These are phyloP conservation scores for Dalbergia oliveri DNA, from an alignment of 306 rosid genomes.

Conservation along the genomic window DNA sequence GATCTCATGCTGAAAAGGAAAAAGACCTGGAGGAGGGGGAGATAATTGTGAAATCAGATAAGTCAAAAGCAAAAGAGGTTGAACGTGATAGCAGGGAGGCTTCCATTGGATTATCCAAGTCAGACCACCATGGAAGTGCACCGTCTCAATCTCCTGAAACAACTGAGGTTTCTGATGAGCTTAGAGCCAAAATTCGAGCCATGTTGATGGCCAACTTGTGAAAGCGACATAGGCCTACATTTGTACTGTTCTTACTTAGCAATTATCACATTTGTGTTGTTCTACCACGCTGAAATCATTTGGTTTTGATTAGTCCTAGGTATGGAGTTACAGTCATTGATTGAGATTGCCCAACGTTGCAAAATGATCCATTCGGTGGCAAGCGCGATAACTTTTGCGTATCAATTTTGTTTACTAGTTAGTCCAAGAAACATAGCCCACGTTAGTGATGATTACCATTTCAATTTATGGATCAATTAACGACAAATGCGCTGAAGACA, in stretches of 20 bases:
- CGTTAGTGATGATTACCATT: background rate
- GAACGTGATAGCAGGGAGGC: constrained; percentile 65
- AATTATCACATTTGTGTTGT: constrained; percentile 9
- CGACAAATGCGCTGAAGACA: background rate
- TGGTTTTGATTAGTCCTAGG: background rate
- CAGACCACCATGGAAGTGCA: constrained; percentile 45
- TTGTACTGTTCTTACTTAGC: constrained; percentile 22
- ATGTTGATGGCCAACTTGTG: constrained; percentile 82
- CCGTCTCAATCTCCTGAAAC: constrained; percentile 64
- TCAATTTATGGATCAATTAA: background rate
- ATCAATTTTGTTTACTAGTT: background rate
- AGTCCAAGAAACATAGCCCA: background rate
- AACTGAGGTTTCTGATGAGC: constrained; percentile 73
- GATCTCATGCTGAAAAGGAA: constrained; percentile 48
- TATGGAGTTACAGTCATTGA: background rate
- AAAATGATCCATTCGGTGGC: background rate
- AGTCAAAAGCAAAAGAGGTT: constrained; percentile 52
- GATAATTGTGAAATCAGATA: constrained; percentile 60
- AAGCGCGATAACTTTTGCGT: background rate
- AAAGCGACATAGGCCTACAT: background rate
- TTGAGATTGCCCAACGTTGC: background rate
- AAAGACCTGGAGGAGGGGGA: constrained; percentile 76
- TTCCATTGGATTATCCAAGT: constrained; percentile 56
- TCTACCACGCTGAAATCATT: background rate
- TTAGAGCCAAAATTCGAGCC: constrained; percentile 89